Base-by-base conservation (phyloP, 1,139 yeast genomes). In the Yarrowia galli region DNA sequence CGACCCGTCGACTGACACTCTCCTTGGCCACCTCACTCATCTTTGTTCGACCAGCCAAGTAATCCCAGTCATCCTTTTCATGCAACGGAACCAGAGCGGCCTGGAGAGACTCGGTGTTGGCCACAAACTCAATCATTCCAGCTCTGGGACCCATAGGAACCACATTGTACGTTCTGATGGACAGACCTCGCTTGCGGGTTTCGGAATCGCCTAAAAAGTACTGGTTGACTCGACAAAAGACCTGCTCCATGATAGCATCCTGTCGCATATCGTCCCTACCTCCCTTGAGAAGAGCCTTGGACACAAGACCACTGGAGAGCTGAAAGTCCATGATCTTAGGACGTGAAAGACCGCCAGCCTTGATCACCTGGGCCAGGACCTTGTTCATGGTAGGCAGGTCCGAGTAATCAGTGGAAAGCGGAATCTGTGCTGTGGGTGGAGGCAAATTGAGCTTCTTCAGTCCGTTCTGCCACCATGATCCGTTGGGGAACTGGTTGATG, bases 171-270 rank as follows among this genome's bases (percentile, higher is more conserved):
- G 98, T 93, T 65, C 97, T 79, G 2, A 95, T 85, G 8, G 84
- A 80, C 67, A 95, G 79, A 0, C 82, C 78, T 20, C 95, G 77
- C 64, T 79, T 82, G 43, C 87, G 76, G 0, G 96, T 83, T 54
- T 84, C 85, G 66, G 83, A 81, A 73, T 90, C 87, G 43, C 81
- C 81, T 18, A 74, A 77, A 70, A 95, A 83, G 54, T 93, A 84
- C n/a, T 81, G 79, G 74, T 93, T 92, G 22, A 92, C 97, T 75
- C 92, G 91, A 35, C 84, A 89, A 77, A 96, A 96, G 0, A 95
- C 98, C 75, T 95, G 99, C 75, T 93, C 97, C 99, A 96, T 96
- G 70, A 95, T 91, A 0, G 97, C 91, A 78, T 96, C 99, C 77
- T 96, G 99, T 68, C 99, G 81, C 68, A 95, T 79, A 77, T 96